Evolutionary conservation across 2,329 filamentous ascomycete genomes (phyloP), one percentile per base, ranked within the genome.

Genomic region (Fusarium denticulatum): DNA sequence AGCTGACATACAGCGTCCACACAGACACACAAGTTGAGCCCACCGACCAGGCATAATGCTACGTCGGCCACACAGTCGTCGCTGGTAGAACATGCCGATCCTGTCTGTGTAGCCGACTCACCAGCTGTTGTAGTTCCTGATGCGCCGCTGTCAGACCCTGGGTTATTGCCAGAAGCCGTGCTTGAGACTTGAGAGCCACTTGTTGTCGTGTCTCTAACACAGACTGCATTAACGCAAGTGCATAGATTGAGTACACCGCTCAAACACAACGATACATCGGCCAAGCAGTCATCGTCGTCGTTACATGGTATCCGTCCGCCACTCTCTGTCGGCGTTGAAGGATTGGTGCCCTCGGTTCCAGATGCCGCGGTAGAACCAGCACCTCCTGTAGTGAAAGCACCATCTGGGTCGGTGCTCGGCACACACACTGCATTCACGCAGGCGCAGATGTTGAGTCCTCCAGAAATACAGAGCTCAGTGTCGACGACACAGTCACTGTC

Each of bases 381-480:
- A 5, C 30, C 22, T 18, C 34, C 24, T 20, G n/a, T 3, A 10
- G 50, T 40, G 34, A 43, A 46, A 7, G 16, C 15, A 22, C 18
- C 40, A 20, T 26, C 50, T 4, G 52, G 30, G 16, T 43, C 59
- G 1, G 30, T 10, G 16, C 10, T 37, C 2, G 24, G 40, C 8
- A 69, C 52, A 2, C 67, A 69, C 14, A 70, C 20, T 6, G 52
- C 16, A 10, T 65, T 56, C 20, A 60, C 36, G 7, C 67, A 69
- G 18, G 36, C 40, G 26, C 67, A 69, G 16, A 69, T 65, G 3
- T 70, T 69, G 18, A 65, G 15, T 18, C 66, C 67, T 14, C 52
- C 26, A 1, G 50, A 30, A 16, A 65, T 8, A 5, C 66, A 69
- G 8, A 70, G 52, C 4, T 69, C 66, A 16, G 32, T 22, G 2